Base-by-base conservation (phyloP, 1,284 basidiomycete species). In the Thecaphora frezii region DNA sequence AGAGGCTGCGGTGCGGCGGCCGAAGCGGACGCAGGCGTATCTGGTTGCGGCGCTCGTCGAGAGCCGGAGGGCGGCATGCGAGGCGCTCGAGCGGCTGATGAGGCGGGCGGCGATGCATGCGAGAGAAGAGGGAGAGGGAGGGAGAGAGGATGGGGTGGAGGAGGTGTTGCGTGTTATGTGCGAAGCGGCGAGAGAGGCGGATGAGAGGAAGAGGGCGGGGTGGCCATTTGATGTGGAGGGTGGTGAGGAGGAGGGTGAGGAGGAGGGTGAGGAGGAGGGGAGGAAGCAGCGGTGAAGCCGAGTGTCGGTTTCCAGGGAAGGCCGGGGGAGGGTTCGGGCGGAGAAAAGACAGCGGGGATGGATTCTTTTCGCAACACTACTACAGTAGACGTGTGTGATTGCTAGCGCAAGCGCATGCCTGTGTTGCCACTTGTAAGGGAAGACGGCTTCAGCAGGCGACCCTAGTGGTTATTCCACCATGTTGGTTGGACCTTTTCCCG, bases 21-120 rank as follows among this genome's bases (percentile, higher is more conserved):
- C 63, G n/a, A 13, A 16, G 0, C 23, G 38, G 22, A 21, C 46
- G 3, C 38, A 57, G 18, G 28, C 12, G 18, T 3, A 45, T 8
- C 36, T 66, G 40, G 10, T 66, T 28, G n/a, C 26, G 5, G 53
- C 58, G 0, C 30, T 66, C 19, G 16, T 43, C 30, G 23, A 14
- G 7, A 44, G 42, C 13, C 42, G 49, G 5, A 5, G 10, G 19
- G 25, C 5, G 14, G 64, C 64, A 3, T 3, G 19, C 23, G 1
- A 49, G 26, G 22, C 43, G 7, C 8, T 54, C 13, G 18, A 57
- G 40, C 5, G 24, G 30, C 22, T 57, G 7, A 14, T 36, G 33
- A 26, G 18, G 37, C 44, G 5, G 28, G 33, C 10, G 40, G 22
- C 10, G 18, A 10, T 40, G 39, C 13, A 19, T 51, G 2, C 48